Evolutionary conservation across 1,284 basidiomycete genomes (phyloP), one percentile per base, ranked within the genome.

Genomic region (Cryptococcus sp.): DNA sequence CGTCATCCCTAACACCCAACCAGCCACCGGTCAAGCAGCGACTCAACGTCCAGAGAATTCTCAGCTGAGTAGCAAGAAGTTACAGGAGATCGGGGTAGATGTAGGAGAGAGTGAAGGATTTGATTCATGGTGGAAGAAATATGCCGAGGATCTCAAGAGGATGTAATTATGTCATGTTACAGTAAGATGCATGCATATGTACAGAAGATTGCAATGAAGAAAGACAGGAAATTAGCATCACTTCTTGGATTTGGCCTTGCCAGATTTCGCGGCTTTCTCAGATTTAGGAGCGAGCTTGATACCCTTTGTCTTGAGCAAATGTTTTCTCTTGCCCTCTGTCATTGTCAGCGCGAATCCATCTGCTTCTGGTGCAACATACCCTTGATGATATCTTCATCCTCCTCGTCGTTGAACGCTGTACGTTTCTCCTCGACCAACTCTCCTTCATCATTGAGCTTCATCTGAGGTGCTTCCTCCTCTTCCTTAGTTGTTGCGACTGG

Each of bases 251-350:
- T 54, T 62, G 18, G 62, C 67, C 48, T 72, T 73, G 28, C 60
- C 57, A 9, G 63, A 69, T 48, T 72, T 73, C 25, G 60, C 57
- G 28, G 28, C 53, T 71, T 43, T 16, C 19, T 43, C n/a, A 43
- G 7, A 5, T 16, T 40, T n/a, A 7, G 37, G 21, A 14, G 60
- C 59, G n/a, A 77, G 32, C 62, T 77, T 78, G 70, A 78, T 75
- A 25, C 77, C 77, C 57, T 77, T 77, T 36, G 69, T 68, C 64
- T 77, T 78, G 57, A 78, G 67, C 14, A 72, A 61, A 50, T 75
- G 65, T 54, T 73, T 75, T 48, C 74, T 66, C 57, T 76, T 75
- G 57, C 67, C 65, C 60, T 77, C 76, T 74, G 61, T 41, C 53
- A 54, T 57, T 48, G 37, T 49, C 23, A 25, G n/a, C 14, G 13